phyloP scores from a whole-genome alignment of 371 early-diverging fungal genomes.

The Mortierella sp. region DNA sequence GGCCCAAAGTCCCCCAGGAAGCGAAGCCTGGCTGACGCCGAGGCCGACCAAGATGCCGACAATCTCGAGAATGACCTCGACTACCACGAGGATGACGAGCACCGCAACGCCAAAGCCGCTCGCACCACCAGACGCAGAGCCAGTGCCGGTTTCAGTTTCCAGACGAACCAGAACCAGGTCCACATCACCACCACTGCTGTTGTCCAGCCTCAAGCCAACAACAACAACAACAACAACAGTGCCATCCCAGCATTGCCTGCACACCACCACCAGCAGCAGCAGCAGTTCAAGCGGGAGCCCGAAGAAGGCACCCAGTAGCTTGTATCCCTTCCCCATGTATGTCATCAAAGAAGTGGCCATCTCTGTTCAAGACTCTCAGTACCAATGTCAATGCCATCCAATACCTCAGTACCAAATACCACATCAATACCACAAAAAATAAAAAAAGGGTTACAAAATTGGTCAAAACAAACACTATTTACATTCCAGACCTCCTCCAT shows the following conservation, averaged over 20 bases:
- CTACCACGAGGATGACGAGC: no score
- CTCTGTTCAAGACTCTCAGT: neutral
- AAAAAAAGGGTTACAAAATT: neutral
- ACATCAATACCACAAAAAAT: neutral
- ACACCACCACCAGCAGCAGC: neutral
- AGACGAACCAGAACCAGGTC: no score
- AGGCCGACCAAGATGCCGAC: neutral
- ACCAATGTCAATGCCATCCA: neutral
- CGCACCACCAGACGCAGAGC: neutral
- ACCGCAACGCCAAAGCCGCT: no score
- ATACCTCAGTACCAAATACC: neutral
- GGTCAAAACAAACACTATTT: neutral
- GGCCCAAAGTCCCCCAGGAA: neutral
- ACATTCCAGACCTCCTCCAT: neutral
- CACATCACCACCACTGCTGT: no score
- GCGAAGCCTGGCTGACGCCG: neutral
- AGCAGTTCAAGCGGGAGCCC: neutral
- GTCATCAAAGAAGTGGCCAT: neutral
- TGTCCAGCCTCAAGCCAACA: no score
- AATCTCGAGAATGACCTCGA: neutral
- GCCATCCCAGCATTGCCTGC: no score
- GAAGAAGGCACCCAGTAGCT: neutral
- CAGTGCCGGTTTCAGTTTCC: neutral
- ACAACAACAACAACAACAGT: no score
- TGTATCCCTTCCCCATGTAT: no score